phyloP scores from a whole-genome alignment of 2,329 filamentous ascomycete species.

The Massarina eburnea region DNA sequence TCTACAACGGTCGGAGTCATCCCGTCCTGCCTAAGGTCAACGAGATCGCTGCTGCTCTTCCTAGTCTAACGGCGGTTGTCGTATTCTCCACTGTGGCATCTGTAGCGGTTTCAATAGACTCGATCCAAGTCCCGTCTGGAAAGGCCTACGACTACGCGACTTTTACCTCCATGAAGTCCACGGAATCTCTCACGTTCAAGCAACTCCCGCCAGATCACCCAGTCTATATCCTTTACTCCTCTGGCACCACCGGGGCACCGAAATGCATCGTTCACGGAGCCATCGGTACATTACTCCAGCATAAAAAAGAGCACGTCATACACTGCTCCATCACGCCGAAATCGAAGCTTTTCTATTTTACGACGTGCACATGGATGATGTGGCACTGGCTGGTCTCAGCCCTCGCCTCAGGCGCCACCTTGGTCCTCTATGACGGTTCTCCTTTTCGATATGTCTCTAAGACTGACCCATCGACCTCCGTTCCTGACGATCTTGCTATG shows the following conservation, averaged over 20 bases:
- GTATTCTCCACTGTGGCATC: slow-evolving; percentile 67
- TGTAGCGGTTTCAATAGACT: slow-evolving; percentile 43
- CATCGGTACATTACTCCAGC: slow-evolving; percentile 86
- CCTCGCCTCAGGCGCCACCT: slow-evolving; percentile 76
- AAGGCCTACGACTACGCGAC: slow-evolving; percentile 40
- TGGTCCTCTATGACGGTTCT: slow-evolving; percentile 89
- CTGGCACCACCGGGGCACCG: slow-evolving; percentile 81
- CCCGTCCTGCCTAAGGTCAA: slow-evolving; percentile 75
- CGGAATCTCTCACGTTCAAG: slow-evolving; percentile 58
- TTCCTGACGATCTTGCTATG: slow-evolving; percentile 76
- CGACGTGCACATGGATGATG: slow-evolving; percentile 99
- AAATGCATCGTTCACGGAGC: slow-evolving; percentile 95
- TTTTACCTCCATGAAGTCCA: slow-evolving; percentile 45
- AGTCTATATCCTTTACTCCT: slow-evolving; percentile 91
- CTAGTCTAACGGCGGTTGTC: slow-evolving; percentile 69
- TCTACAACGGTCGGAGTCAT: slow-evolving; percentile 91
- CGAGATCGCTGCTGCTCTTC: slow-evolving; percentile 71
- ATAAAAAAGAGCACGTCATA: slow-evolving; percentile 93
- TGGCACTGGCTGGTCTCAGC: slow-evolving; percentile 96
- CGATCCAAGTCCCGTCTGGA: slow-evolving; percentile 41
- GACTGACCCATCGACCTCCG: slow-evolving; percentile 50
- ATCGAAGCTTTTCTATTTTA: slow-evolving; percentile 87
- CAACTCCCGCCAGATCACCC: slow-evolving; percentile 84
- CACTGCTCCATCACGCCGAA: slow-evolving; percentile 76
- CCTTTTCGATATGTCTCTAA: slow-evolving; percentile 65